Base-by-base conservation (phyloP, 2,329 filamentous ascomycete genomes). In the Talaromyces islandicus region DNA sequence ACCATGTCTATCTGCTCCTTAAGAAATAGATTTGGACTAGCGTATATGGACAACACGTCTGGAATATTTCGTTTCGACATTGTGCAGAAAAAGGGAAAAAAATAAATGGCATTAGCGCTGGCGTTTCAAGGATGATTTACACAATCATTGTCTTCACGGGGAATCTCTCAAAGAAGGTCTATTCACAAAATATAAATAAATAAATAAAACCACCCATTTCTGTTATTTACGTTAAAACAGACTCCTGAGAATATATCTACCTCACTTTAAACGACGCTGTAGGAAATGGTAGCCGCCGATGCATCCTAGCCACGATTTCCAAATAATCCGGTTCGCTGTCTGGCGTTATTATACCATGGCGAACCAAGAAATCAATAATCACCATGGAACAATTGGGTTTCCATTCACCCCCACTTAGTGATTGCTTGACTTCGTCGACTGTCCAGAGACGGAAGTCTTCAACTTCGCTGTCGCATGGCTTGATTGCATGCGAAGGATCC, bases 331-430 rank as follows among this genome's bases (percentile, higher is more conserved):
- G 82, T 77, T 97, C 92, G 70, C 92, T 91, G 67, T 90, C 89
- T 50, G 79, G 75, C 9, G 88, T 95, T 70, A 97, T 71, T 63
- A 96, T 85, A 0, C 90, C 89, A 74, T 92, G 90, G 57, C 93
- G 84, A 66, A 96, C 81, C 71, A 99, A 90, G 77, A 97, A 99
- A 73, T 97, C 92, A 52, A 97, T 76, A 71, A 94, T 77, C 54
- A 96, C 85, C 60, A 94, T 73, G 14, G 90, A 88, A 74, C 92
- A 97, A 73, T 97, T 97, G 2, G 92, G 89, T 80, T 99, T 99
- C 80, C 93, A 99, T 67, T 88, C 84, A 14, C 90, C 91, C 57
- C 80, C 78, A 17, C 81, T 82, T 69, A 99, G 77, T 51, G 88
- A 86, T 60, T 81, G 79, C 73, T 87, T 84, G 51, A 95, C 85